Percentiles rank a stretch among this genome's conserved stretches.
Evolutionary conservation across 495 filamentous ascomycete species (phyloP).

Genomic region (Podospora conica): DNA sequence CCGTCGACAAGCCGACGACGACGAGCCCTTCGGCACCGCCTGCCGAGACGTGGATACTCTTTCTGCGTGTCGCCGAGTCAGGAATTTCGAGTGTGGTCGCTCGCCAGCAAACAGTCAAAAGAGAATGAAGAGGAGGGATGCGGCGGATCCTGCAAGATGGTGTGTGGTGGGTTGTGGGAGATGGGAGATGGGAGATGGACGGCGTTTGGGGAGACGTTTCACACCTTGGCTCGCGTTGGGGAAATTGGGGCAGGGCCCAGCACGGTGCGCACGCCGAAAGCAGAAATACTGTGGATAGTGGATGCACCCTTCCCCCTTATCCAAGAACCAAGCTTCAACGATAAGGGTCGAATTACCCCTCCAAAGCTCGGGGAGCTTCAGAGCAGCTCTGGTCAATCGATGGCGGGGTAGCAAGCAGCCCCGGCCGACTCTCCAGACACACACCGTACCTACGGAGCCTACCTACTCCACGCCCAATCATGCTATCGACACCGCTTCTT

Average conservation of each 20-base stretch:
- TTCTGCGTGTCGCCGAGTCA: background rate
- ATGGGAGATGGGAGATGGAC: background rate
- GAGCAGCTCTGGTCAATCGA: background rate
- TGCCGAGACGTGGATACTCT: background rate
- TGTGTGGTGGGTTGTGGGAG: background rate
- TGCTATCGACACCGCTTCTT: background rate
- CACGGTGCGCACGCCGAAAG: background rate
- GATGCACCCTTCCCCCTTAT: background rate
- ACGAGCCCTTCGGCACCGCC: background rate
- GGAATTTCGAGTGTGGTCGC: background rate
- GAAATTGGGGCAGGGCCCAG: slow-evolving; percentile 6
- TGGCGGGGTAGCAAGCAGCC: slow-evolving; percentile 10
- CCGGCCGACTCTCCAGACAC: background rate
- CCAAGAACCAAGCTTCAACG: background rate
- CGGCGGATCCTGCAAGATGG: background rate
- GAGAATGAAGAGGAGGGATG: background rate
- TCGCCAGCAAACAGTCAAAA: background rate
- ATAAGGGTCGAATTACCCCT: slow-evolving; percentile 1
- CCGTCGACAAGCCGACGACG: background rate
- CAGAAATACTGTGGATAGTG: background rate
- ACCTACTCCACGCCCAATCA: background rate
- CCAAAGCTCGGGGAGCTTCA: slow-evolving; percentile 5
- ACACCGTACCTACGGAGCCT: background rate
- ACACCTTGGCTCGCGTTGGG: slow-evolving; percentile 4
- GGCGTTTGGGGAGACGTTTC: slow-evolving; percentile 6